Base-by-base conservation (phyloP, 352 stramenopile species). In the Phytophthora europaea region DNA sequence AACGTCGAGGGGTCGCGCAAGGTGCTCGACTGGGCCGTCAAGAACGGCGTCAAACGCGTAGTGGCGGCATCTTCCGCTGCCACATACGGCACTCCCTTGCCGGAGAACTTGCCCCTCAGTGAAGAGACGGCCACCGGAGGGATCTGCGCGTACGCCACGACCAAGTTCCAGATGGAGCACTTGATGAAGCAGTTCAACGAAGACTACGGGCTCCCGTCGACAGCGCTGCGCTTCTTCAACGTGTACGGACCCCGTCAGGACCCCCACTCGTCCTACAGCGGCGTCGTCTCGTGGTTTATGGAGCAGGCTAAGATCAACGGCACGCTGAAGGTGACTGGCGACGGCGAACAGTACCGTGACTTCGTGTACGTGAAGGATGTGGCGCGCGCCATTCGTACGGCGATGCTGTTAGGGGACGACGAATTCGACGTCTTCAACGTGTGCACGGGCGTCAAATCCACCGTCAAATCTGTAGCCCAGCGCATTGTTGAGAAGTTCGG, bases 351-450 rank as follows among this genome's bases (percentile, higher is more conserved):
- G 61, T 94, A 93, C 77, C 87, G 89, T 15, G 89, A 96, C 72
- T 96, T 96, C 69, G 88, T 96, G 64, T 96, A 84, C 65, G 89
- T 96, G 47, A 94, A 96, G 75, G 89, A 96, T 45, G 86, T 96
- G 2, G 89, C 88, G 28, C 87, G 87, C 48, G 89, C 89, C 45
- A 92, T 96, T 56, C 88, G 87, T 34, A 92, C 83, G 33, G 89
- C 89, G 26, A 93, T 96, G 85, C 73, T 94, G 52, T 61, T 93
- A 28, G 66, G 65, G 34, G 78, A 90, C 72, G 72, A 87, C 34
- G 77, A 90, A 43, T 96, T 94, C 58, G 84, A 96, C 64, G 87
- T 93, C 22, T 96, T 94, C 59, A 96, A 96, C 66, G 86, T 96
- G 57, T 96, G 87, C 78, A 96, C 87, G 31, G 89, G 87, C 20